Evolutionary conservation across 805 yeast species (phyloP).

Genomic region (Jamesozyma jinghongensis): DNA sequence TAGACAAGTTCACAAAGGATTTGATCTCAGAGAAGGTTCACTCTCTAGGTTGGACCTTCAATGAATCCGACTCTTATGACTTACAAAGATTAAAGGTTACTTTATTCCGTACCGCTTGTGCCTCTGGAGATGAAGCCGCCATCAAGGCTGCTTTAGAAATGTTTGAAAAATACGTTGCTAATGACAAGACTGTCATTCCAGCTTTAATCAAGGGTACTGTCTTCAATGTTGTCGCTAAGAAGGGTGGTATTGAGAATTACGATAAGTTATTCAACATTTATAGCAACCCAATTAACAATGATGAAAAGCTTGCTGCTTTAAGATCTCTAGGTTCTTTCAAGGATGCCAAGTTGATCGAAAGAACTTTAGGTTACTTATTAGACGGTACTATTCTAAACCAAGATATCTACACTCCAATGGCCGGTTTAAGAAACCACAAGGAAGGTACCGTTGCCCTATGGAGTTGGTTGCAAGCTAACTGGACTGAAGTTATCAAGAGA

Average conservation of each 20-base stretch:
- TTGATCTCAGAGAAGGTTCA: constrained; percentile 47
- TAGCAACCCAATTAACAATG: constrained; percentile 47
- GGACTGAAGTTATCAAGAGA: constrained; percentile 54
- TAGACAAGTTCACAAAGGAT: constrained; percentile 43
- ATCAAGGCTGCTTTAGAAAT: constrained; percentile 37
- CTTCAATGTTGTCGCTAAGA: constrained; percentile 52
- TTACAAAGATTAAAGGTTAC: constrained; percentile 58
- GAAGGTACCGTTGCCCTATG: constrained; percentile 62
- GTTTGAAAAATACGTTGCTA: constrained; percentile 47
- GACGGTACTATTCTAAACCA: constrained; percentile 56
- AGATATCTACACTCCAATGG: constrained; percentile 70
- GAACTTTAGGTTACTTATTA: constrained; percentile 47
- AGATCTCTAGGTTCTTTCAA: constrained; percentile 57
- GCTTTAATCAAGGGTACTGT: constrained; percentile 63
- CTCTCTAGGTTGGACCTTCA: constrained; percentile 56
- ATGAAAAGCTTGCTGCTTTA: constrained; percentile 62
- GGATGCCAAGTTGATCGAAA: constrained; percentile 41
- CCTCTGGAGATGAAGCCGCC: constrained; percentile 40
- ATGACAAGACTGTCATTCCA: constrained; percentile 58
- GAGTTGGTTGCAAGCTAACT: constrained; percentile 64
- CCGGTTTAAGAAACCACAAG: constrained; percentile 53
- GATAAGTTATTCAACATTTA: constrained; percentile 53
- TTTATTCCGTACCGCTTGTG: constrained; percentile 52
- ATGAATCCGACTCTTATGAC: constrained; percentile 45
- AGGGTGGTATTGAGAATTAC: constrained; percentile 53